Evolutionary conservation across 805 yeast species (phyloP), one percentile per base, ranked within the genome.

Genomic region (Ogataea salicorniae): DNA sequence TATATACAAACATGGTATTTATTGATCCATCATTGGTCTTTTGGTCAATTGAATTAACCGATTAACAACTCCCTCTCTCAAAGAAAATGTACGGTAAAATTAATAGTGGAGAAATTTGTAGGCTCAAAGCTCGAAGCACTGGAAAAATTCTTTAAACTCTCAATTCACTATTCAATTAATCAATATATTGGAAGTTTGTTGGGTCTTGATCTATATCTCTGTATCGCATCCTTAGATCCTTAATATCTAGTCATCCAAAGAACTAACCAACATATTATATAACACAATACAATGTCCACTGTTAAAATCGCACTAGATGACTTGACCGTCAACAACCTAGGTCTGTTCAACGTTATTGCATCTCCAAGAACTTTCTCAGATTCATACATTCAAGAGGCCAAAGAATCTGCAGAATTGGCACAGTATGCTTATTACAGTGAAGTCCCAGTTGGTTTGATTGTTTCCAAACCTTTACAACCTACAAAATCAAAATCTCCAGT

Each of bases 371-470:
- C 60, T 2, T 84, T 79, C 56, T 59, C 79, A 0, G 77, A 76
- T 1, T 53, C 66, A 2, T 83, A 83, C 75, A 81, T 81, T 52
- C 55, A 70, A 31, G 74, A 74, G 20, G 68, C 79, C 14, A 62
- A 74, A 23, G 68, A 72, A 2, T 58, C 71, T 1, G 80, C 72
- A 22, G 82, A 80, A 29, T 67, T 84, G 34, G 74, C 75, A 34
- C 75, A 82, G 58, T 67, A 81, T 34, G 77, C 70, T 0, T 86
- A 73, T 66, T 84, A 74, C 64, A 77, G 84, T 42, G 96, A 85
- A 58, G 77, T 86, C 6, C 89, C 96, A 7, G 92, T 89, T 4
- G 96, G 94, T 15, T 84, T 81, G 4, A 68, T 89, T 42, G 81
- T 82, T 50, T 83, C 85, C 46, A 73, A 71, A 54, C 65, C 73